These are phyloP conservation scores for Solanum hybrid DNA, from an alignment of 305 asterid species.

Conservation along the genomic window DNA sequence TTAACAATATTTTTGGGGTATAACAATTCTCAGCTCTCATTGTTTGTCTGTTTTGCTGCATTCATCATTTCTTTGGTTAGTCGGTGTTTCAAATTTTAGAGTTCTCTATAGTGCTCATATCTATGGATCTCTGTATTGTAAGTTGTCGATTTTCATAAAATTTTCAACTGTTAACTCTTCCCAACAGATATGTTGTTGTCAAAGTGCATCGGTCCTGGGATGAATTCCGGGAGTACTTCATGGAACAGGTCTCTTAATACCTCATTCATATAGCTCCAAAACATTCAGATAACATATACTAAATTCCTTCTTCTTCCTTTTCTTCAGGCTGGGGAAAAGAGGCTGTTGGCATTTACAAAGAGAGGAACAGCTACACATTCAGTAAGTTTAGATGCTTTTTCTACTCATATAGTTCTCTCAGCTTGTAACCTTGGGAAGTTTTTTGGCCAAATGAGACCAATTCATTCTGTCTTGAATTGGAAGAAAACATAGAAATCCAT, in stretches of 20 bases:
- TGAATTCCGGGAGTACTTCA: constrained; percentile 73
- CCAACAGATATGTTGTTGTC: constrained; percentile 69
- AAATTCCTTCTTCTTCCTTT: constrained; percentile 8
- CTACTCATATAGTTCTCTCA: neutral
- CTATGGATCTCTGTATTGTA: neutral
- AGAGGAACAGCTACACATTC: constrained; percentile 71
- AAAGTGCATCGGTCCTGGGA: constrained; percentile 82
- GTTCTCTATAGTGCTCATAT: neutral
- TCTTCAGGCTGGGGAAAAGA: constrained; percentile 64
- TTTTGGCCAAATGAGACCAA: neutral
- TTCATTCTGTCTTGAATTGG: neutral
- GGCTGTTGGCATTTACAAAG: constrained; percentile 86
- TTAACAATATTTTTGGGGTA: neutral
- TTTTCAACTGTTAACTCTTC: constrained; percentile 29
- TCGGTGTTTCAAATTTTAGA: neutral
- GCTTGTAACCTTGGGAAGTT: neutral
- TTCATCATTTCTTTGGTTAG: neutral
- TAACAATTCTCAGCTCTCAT: neutral
- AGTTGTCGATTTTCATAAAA: neutral
- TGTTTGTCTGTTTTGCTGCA: neutral
- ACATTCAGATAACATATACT: neutral
- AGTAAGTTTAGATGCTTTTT: constrained; percentile 32
- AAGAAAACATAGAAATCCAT: neutral
- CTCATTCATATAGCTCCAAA: neutral
- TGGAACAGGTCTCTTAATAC: constrained; percentile 44